Conservation (phyloP, 2,329 filamentous ascomycete genomes). For the Xylariaceae sp. region DNA sequence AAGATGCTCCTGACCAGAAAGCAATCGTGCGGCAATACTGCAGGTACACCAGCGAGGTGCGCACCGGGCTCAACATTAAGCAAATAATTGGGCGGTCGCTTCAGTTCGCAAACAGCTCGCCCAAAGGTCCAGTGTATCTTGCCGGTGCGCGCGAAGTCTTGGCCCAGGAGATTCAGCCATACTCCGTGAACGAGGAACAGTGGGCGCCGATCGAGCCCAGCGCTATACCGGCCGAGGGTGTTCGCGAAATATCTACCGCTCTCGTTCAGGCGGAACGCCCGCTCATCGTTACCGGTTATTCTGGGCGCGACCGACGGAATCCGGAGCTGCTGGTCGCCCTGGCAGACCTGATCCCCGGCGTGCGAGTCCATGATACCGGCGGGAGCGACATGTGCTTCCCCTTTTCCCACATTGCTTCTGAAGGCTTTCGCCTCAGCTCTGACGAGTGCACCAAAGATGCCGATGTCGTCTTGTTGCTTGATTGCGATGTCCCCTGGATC, state of each 20-base stretch:
- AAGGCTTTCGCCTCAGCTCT: slow-evolving; percentile 49
- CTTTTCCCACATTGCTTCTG: slow-evolving; percentile 26
- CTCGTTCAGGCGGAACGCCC: slow-evolving; percentile 39
- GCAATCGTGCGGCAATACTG: slow-evolving; percentile 68
- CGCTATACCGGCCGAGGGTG: slow-evolving; percentile 28
- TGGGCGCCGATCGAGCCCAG: slow-evolving; percentile 18
- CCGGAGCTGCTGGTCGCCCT: slow-evolving; percentile 36
- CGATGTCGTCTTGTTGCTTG: slow-evolving; percentile 58
- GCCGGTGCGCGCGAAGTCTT: slow-evolving; percentile 60
- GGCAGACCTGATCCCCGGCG: slow-evolving; percentile 37
- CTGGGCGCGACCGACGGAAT: slow-evolving; percentile 34
- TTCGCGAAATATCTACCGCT: slow-evolving; percentile 33
- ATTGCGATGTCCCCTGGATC: slow-evolving; percentile 66
- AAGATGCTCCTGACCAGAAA: slow-evolving; percentile 69
- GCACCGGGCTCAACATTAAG: slow-evolving; percentile 65
- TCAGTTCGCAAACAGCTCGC: slow-evolving; percentile 62
- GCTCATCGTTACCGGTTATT: slow-evolving; percentile 42
- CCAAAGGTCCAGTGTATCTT: slow-evolving; percentile 63
- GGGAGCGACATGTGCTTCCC: slow-evolving; percentile 41
- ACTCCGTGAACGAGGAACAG: slow-evolving; percentile 15
- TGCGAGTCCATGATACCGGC: slow-evolving; percentile 44
- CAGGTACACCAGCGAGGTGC: slow-evolving; percentile 63
- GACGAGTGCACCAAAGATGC: slow-evolving; percentile 53
- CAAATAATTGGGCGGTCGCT: slow-evolving; percentile 67
- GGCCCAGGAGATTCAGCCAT: slow-evolving; percentile 48